phyloP scores from a whole-genome alignment of 1,139 yeast species.

The Saccharomyces hybrid region DNA sequence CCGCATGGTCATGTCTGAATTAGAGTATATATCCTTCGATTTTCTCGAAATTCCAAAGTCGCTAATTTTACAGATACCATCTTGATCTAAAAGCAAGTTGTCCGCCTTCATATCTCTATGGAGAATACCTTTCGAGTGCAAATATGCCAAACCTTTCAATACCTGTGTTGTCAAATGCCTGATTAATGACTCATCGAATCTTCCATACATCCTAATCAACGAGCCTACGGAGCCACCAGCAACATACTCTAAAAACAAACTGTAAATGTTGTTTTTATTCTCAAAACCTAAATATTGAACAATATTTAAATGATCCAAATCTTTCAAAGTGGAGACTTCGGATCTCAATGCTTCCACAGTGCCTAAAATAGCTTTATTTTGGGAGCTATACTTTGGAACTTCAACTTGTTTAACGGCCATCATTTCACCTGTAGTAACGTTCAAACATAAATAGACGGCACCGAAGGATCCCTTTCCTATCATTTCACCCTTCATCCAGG shows the following conservation, averaged over 20 bases:
- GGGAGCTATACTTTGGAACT: constrained; percentile 46
- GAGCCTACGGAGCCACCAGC: constrained; percentile 97
- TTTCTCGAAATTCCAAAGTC: constrained; percentile 95
- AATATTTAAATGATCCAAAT: constrained; percentile 85
- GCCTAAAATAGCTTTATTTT: constrained; percentile 39
- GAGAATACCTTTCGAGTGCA: constrained; percentile 79
- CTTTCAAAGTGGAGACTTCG: constrained; percentile 92
- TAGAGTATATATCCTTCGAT: constrained; percentile 79
- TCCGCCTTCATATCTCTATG: constrained; percentile 97
- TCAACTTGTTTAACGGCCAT: constrained; percentile 95
- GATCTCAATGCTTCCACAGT: constrained; percentile 79
- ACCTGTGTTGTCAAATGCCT: constrained; percentile 74
- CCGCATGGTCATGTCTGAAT: constrained; percentile 96
- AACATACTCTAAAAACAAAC: constrained; percentile 86
- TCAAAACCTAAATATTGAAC: constrained; percentile 96
- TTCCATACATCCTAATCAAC: constrained; percentile 74
- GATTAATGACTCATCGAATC: constrained; percentile 73
- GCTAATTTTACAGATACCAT: constrained; percentile 92
- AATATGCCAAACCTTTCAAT: constrained; percentile 71
- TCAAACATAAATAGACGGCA: constrained; percentile 85
- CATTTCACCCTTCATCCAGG: constrained; percentile 96
- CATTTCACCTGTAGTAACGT: constrained; percentile 97
- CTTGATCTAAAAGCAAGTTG: constrained; percentile 77
- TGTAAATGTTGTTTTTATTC: constrained; percentile 64
- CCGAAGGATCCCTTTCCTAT: constrained; percentile 98